phyloP scores from a whole-genome alignment of 768 basidiomycete genomes.

The Agrocybe chaxingu region DNA sequence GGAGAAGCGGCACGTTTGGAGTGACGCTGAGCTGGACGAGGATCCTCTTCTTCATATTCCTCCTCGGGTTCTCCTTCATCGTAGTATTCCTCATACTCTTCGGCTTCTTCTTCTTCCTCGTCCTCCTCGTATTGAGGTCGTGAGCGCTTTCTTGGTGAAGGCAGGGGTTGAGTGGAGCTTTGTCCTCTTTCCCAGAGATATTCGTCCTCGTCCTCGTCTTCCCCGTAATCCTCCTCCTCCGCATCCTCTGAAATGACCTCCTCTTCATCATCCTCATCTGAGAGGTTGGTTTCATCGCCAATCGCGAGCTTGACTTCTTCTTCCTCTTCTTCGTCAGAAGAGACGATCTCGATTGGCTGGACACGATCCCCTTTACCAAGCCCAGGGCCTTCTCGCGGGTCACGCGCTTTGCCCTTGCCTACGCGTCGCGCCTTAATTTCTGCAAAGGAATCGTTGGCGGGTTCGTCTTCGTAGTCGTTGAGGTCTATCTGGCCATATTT shows the following conservation, averaged over 20 bases:
- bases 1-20: neutral
- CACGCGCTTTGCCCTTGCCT: slow-evolving; percentile 58
- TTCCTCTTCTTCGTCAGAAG: slow-evolving; percentile 29
- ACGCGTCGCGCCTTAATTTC: slow-evolving; percentile 45
- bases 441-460: slow-evolving; percentile 55
- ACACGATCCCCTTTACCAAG: slow-evolving; percentile 32
- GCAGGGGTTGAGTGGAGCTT: slow-evolving; percentile 6
- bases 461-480: slow-evolving; percentile 27
- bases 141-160: neutral
- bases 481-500: slow-evolving; percentile 10
- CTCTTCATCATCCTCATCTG: slow-evolving; percentile 25
- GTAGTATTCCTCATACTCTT: slow-evolving; percentile 24
- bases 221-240: slow-evolving; percentile 16
- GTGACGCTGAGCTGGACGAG: neutral
- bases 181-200: slow-evolving; percentile 13
- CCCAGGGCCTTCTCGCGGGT: slow-evolving; percentile 59
- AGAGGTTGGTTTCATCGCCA: neutral
- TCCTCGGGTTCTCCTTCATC: slow-evolving; percentile 21
- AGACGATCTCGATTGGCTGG: slow-evolving; percentile 46
- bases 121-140: neutral
- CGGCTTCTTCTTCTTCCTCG: slow-evolving; percentile 10
- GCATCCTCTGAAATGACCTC: slow-evolving; percentile 21
- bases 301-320: slow-evolving; percentile 21
- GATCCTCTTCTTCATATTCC: slow-evolving; percentile 16
- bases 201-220: slow-evolving; percentile 12